Evolutionary conservation across 306 rosid species (phyloP).

Genomic region (Clitoria ternatea): DNA sequence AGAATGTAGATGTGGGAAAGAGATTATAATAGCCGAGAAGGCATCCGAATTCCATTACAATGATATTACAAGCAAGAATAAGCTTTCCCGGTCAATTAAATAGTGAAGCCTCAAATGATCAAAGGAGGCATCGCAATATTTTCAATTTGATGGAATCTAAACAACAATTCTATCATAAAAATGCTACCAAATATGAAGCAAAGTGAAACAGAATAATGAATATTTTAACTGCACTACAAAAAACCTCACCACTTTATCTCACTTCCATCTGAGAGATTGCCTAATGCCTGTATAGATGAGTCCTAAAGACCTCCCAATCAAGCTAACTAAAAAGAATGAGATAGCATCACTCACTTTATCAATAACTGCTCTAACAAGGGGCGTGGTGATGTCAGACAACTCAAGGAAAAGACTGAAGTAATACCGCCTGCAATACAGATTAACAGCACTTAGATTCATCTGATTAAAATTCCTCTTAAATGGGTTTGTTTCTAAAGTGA

Average conservation of each 20-base stretch:
- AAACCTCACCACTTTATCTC: slow-evolving; percentile 35
- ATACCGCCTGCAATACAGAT: slow-evolving; percentile 67
- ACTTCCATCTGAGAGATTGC: slow-evolving; percentile 84
- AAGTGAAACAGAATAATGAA: slow-evolving; percentile 3
- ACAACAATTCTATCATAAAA: slow-evolving; percentile 11
- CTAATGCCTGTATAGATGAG: slow-evolving; percentile 91
- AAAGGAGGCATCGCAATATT: slow-evolving; percentile 2
- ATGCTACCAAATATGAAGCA: slow-evolving; percentile 4
- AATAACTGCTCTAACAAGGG: slow-evolving; percentile 60
- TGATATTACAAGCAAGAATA: background rate
- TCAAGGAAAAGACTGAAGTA: slow-evolving; percentile 91
- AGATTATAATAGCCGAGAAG: background rate
- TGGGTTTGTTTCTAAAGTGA: background rate
- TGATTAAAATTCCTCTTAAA: background rate
- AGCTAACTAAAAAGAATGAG: slow-evolving; percentile 75
- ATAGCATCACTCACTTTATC: slow-evolving; percentile 70
- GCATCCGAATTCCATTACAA: background rate
- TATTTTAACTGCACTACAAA: slow-evolving; percentile 13
- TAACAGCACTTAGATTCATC: slow-evolving; percentile 3
- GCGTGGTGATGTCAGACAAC: slow-evolving; percentile 79
- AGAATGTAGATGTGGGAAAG: too few relatives aligned
- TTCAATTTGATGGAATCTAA: slow-evolving; percentile 12
- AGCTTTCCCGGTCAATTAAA: background rate
- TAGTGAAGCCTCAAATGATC: background rate
- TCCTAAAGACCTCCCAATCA: slow-evolving; percentile 94